These are phyloP conservation scores for Cystobasidium sp. DNA, from an alignment of 1,284 basidiomycete genomes.

Conservation along the genomic window DNA sequence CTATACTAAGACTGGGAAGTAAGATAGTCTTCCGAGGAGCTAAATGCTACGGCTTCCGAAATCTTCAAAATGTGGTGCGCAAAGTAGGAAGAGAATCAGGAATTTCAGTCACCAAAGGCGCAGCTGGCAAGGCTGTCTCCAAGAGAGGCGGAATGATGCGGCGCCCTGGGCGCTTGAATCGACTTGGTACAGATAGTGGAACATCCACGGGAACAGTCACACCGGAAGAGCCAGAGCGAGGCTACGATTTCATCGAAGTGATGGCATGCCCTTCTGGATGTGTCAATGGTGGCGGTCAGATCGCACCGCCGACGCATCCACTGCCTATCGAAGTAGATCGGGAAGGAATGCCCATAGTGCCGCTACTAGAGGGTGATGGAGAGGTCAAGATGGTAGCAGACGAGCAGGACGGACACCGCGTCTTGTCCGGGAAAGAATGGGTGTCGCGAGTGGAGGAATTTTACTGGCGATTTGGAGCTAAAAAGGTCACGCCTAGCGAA, in stretches of 20 bases:
- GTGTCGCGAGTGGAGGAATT: slow-evolving; percentile 72
- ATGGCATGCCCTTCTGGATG: slow-evolving; percentile 99
- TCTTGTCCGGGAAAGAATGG: slow-evolving; percentile 77
- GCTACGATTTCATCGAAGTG: slow-evolving; percentile 95
- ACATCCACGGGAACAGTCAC: slow-evolving; percentile 50
- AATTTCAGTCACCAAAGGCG: slow-evolving; percentile 67
- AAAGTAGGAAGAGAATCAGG: slow-evolving; percentile 87
- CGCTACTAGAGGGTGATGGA: slow-evolving; percentile 54
- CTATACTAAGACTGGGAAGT: slow-evolving; percentile 64
- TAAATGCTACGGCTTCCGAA: slow-evolving; percentile 95
- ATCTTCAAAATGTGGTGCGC: slow-evolving; percentile 94
- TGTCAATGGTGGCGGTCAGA: slow-evolving; percentile 95
- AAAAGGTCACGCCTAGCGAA: slow-evolving; percentile 3
- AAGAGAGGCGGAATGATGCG: slow-evolving; percentile 64
- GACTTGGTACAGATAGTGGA: slow-evolving; percentile 54
- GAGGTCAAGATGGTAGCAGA: slow-evolving; percentile 57
- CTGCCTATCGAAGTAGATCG: slow-evolving; percentile 61
- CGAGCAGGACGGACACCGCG: slow-evolving; percentile 52
- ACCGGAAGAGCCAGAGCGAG: slow-evolving; percentile 59
- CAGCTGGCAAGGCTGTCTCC: slow-evolving; percentile 57
- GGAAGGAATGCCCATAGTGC: slow-evolving; percentile 58
- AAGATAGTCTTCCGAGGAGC: slow-evolving; percentile 85
- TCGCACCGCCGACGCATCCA: slow-evolving; percentile 63
- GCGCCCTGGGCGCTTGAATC: slow-evolving; percentile 58
- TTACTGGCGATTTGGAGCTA: slow-evolving; percentile 65